phyloP scores from a whole-genome alignment of 2,329 filamentous ascomycete species.

The Graphilbum fragrans region DNA sequence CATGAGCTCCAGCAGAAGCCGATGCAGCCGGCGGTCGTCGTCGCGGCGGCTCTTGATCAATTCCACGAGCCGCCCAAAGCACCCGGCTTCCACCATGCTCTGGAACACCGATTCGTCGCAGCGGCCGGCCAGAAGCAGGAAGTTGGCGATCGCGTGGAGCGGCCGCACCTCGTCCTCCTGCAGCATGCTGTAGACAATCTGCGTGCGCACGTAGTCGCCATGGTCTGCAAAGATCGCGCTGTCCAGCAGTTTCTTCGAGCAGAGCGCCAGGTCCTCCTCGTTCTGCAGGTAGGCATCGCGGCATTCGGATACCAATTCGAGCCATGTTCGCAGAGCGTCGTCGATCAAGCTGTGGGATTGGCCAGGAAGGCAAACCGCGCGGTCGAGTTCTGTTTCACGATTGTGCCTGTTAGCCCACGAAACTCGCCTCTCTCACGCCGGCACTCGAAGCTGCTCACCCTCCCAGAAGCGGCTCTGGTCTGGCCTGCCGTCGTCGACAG shows the following conservation, averaged over 20 bases:
- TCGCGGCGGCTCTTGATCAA: conserved; percentile 58
- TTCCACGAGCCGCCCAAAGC: conserved; percentile 73
- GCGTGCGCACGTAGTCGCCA: conserved; percentile 76
- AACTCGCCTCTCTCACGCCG: too few species aligned
- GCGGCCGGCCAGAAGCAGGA: conserved; percentile 79
- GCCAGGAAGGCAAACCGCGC: conserved; percentile 33
- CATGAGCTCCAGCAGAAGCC: conserved; percentile 72
- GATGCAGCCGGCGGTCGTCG: conserved; percentile 61
- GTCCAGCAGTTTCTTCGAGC: conserved; percentile 65
- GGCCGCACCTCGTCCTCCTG: conserved; percentile 75
- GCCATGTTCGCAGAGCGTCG: conserved; percentile 72
- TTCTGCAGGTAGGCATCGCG: conserved; percentile 64
- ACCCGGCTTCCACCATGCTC: conserved; percentile 76
- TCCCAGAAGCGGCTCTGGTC: not conserved
- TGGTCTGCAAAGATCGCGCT: conserved; percentile 64
- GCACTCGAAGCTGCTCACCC: too few species aligned
- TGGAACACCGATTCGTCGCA: conserved; percentile 67
- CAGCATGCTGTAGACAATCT: conserved; percentile 83
- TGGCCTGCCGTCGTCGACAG: not conserved
- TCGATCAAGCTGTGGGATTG: conserved; percentile 55
- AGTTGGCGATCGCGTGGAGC: conserved; percentile 72
- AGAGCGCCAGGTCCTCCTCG: conserved; percentile 69
- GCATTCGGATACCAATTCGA: conserved; percentile 64
- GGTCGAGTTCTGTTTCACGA: conserved; percentile 28
- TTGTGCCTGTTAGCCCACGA: not conserved